These are phyloP conservation scores for Fusarium sarcochroum DNA, from an alignment of 2,329 filamentous ascomycete species.

Conservation along the genomic window DNA sequence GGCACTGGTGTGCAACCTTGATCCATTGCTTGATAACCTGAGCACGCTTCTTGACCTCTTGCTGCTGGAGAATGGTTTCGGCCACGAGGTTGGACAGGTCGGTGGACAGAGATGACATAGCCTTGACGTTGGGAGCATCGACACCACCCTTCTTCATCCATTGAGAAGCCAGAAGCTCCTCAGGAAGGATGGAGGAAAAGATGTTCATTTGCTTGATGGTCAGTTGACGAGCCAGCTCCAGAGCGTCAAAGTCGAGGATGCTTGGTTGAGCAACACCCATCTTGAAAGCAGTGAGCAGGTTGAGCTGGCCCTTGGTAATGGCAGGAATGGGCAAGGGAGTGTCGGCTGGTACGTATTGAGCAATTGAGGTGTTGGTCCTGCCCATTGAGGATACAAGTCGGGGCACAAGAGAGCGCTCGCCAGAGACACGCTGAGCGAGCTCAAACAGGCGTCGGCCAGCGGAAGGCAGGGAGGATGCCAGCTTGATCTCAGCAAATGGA, in stretches of 20 bases:
- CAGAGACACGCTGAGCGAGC: constrained; percentile 82
- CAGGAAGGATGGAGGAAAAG: constrained; percentile 91
- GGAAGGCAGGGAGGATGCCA: constrained; percentile 77
- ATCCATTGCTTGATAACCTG: constrained; percentile 97
- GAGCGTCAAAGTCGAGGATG: constrained; percentile 90
- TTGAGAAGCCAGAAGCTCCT: constrained; percentile 91
- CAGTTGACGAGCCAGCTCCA: constrained; percentile 92
- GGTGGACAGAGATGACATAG: constrained; percentile 93
- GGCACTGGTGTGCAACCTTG: constrained; percentile 88
- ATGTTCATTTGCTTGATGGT: constrained; percentile 92
- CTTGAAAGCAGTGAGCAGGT: constrained; percentile 80
- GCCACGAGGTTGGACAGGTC: constrained; percentile 93
- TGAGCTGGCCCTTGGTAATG: constrained; percentile 82
- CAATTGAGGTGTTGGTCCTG: constrained; percentile 84
- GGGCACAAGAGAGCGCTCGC: constrained; percentile 82
- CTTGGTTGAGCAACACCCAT: constrained; percentile 77
- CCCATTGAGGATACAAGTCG: constrained; percentile 87
- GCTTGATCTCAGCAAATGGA: constrained; percentile 81
- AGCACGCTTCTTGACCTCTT: constrained; percentile 94
- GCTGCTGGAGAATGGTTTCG: constrained; percentile 88
- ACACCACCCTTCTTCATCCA: constrained; percentile 92
- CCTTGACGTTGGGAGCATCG: constrained; percentile 88
- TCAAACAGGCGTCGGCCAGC: constrained; percentile 87
- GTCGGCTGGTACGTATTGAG: constrained; percentile 78
- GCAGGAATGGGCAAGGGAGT: constrained; percentile 77